phyloP scores from a whole-genome alignment of 306 rosid genomes.

The Prosopis cineraria region DNA sequence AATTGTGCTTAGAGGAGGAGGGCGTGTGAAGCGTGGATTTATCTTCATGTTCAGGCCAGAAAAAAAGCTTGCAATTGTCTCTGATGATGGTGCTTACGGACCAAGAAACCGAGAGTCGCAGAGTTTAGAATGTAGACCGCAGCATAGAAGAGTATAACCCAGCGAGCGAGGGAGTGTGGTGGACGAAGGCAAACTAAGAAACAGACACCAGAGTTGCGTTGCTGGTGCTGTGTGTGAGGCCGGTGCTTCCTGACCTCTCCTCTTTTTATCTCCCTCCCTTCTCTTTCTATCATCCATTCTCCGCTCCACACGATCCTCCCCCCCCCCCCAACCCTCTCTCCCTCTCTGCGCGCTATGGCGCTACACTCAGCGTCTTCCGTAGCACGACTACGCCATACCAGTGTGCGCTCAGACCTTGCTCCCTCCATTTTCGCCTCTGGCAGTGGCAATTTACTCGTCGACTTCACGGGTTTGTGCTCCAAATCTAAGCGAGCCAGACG shows the following conservation, averaged over 20 bases:
- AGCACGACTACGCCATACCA: constrained; percentile 49
- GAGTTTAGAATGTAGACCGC: not conserved
- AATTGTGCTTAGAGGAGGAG: too few species aligned
- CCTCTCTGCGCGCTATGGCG: constrained; percentile 59
- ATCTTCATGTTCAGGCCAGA: too few species aligned
- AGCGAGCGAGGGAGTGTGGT: not conserved
- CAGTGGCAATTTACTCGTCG: constrained; percentile 49
- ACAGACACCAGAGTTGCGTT: constrained; percentile 26
- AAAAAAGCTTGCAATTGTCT: too few species aligned
- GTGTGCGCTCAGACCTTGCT: constrained; percentile 36
- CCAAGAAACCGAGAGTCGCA: not conserved
- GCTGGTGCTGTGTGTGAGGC: constrained; percentile 12
- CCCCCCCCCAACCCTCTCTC: not conserved
- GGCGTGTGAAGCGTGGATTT: too few species aligned
- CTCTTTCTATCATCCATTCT: constrained; percentile 34
- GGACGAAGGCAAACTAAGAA: constrained; percentile 27
- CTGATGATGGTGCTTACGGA: not conserved
- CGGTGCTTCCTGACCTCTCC: constrained; percentile 46
- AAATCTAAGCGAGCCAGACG: constrained; percentile 52
- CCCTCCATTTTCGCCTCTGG: constrained; percentile 39
- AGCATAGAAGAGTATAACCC: not conserved
- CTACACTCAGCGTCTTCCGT: constrained; percentile 57
- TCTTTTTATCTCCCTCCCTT: constrained; percentile 51
- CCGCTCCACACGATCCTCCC: constrained; percentile 42
- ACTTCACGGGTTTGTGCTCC: constrained; percentile 55